Conservation (phyloP, 1,284 basidiomycete species). For the Ceratorhiza oryzae-sativae region DNA sequence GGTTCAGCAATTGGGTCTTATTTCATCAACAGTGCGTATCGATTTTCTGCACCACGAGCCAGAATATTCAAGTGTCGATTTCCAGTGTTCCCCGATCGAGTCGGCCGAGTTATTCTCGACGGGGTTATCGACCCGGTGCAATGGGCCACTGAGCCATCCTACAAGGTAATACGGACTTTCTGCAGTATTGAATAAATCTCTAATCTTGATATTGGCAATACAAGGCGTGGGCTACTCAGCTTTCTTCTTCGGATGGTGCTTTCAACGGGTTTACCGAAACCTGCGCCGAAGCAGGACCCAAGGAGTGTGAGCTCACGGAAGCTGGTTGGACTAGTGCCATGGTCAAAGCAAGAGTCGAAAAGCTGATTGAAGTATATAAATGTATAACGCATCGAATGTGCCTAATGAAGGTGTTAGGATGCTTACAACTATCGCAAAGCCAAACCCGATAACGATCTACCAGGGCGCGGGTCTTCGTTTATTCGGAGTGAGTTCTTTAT, state of each 20-base stretch:
- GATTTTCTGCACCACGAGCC: background rate
- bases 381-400: too few relatives aligned
- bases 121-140: conserved; percentile 6
- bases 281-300: conserved; percentile 14
- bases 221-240: background rate
- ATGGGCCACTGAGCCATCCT: background rate
- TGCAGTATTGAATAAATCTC: background rate
- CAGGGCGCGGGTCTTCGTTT: too few relatives aligned
- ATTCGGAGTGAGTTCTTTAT: too few relatives aligned
- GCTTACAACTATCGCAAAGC: too few relatives aligned
- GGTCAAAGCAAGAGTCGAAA: too few relatives aligned
- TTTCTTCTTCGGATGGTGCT: too few relatives aligned
- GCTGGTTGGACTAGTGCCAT: too few relatives aligned
- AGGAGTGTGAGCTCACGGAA: conserved; percentile 15
- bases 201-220: background rate
- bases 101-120: conserved; percentile 21
- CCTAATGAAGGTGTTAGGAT: too few relatives aligned
- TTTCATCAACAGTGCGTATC: conserved; percentile 35
- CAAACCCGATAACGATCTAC: too few relatives aligned
- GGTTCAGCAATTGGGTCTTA: conserved; percentile 41
- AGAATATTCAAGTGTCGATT: background rate
- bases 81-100: conserved; percentile 20
- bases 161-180: background rate
- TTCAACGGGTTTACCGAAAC: conserved; percentile 12
- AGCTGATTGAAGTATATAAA: too few relatives aligned